Evolutionary conservation across 768 basidiomycete genomes (phyloP).

Genomic region (Hypsizygus marmoreus): DNA sequence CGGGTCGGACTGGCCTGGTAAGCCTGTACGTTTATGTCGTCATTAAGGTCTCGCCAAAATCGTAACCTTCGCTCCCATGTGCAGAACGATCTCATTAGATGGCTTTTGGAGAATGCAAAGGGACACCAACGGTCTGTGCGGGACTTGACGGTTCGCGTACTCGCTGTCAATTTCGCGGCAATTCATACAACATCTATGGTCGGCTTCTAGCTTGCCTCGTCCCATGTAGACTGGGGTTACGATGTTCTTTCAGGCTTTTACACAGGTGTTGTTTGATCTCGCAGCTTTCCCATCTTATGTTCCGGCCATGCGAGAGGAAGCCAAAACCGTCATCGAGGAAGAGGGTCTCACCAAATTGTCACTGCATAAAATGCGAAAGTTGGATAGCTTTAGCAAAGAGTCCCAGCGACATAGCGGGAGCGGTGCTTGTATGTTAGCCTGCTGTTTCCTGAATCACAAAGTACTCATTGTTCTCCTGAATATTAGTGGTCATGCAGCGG

Average conservation of each 20-base stretch:
- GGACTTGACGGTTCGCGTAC: constrained; percentile 21
- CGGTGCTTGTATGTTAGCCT: constrained; percentile 19
- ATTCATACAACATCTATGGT: constrained; percentile 32
- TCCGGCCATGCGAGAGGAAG: constrained; percentile 42
- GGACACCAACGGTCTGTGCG: constrained; percentile 19
- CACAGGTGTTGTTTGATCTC: constrained; percentile 36
- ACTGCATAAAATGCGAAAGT: constrained; percentile 34
- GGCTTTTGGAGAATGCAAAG: constrained; percentile 29
- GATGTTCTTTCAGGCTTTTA: constrained; percentile 31
- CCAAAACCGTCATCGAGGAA: constrained; percentile 26
- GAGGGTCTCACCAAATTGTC: constrained; percentile 35
- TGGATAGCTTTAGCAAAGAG: constrained; percentile 44
- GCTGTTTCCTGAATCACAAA: constrained; percentile 24
- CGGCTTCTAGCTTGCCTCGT: background rate
- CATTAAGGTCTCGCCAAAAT: too few species aligned
- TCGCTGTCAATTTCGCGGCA: constrained; percentile 30
- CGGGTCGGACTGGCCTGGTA: constrained; percentile 37
- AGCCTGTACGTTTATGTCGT: constrained; percentile 30
- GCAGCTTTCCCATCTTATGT: constrained; percentile 34
- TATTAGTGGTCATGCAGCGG: too few species aligned
- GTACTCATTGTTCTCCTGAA: too few species aligned
- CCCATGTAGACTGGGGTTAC: background rate
- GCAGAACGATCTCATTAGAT: constrained; percentile 32
- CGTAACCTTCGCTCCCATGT: too few species aligned
- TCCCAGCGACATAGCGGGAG: constrained; percentile 31